Evolutionary conservation across 805 yeast species (phyloP).

Genomic region (Candida manassasensis): DNA sequence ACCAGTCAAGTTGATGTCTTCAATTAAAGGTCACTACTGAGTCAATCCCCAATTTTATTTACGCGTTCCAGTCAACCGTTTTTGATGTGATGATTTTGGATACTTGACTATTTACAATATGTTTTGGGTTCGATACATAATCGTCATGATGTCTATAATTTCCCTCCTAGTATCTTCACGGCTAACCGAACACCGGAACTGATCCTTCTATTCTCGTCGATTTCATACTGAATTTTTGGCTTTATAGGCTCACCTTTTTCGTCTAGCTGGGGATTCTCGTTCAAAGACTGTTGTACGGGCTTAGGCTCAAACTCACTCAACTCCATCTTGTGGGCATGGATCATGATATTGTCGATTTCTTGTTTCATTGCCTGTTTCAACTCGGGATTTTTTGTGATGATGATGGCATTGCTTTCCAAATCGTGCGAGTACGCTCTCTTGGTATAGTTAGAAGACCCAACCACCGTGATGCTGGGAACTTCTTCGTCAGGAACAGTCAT

Average conservation of each 20-base stretch:
- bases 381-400: conserved; percentile 62
- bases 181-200: conserved; percentile 62
- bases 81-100: too few species aligned
- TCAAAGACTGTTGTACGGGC: conserved; percentile 7
- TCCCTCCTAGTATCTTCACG: conserved; percentile 56
- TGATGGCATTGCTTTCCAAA: conserved; percentile 79
- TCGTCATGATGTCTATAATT: conserved; percentile 29
- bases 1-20: too few species aligned
- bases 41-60: too few species aligned
- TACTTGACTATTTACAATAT: too few species aligned
- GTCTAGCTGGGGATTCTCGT: neutral
- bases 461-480: conserved; percentile 67
- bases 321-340: conserved; percentile 47
- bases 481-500: conserved; percentile 51
- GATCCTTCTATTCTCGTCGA: conserved; percentile 56
- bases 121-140: too few species aligned
- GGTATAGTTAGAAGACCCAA: conserved; percentile 94
- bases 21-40: too few species aligned
- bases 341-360: conserved; percentile 61
- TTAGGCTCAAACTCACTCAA: conserved; percentile 55
- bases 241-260: conserved; percentile 5
- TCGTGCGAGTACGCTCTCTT: conserved; percentile 83
- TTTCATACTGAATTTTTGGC: conserved; percentile 19
- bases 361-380: conserved; percentile 52
- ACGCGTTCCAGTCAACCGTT: too few species aligned